phyloP scores from a whole-genome alignment of 371 early-diverging fungal genomes.

The Phascolomyces articulosus region DNA sequence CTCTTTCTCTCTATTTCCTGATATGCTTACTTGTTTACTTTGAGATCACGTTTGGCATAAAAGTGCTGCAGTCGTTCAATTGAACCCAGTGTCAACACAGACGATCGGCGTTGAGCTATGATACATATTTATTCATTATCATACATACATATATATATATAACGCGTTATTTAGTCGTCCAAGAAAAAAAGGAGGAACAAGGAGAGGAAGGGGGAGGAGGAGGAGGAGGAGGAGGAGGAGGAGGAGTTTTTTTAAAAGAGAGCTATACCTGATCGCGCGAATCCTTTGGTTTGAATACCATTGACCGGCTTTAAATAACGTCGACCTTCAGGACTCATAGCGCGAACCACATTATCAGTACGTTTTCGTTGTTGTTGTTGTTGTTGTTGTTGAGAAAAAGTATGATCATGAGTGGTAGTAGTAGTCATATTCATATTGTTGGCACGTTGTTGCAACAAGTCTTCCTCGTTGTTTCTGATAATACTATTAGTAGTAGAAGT shows the following conservation, averaged over 20 bases:
- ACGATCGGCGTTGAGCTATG: conserved; percentile 49
- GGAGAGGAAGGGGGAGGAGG: neutral
- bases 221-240: neutral
- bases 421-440: neutral
- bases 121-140: neutral
- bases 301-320: conserved; percentile 48
- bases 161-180: neutral
- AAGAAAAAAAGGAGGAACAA: neutral
- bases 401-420: neutral
- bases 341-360: conserved; percentile 22
- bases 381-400: neutral
- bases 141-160: neutral
- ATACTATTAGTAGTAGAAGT: neutral
- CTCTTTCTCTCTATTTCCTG: neutral
- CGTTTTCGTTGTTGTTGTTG: neutral
- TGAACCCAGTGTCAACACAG: conserved; percentile 50
- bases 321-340: conserved; percentile 43
- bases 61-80: conserved; percentile 54
- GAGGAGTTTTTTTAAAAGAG: no score
- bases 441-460: conserved; percentile 13
- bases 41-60: conserved; percentile 48
- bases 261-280: conserved; percentile 51
- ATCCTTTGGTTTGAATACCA: conserved; percentile 51
- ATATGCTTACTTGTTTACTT: conserved; percentile 50
- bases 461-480: conserved; percentile 4